Evolutionary conservation across 2,329 filamentous ascomycete species (phyloP).

Genomic region (Tetracladium maxilliforme): DNA sequence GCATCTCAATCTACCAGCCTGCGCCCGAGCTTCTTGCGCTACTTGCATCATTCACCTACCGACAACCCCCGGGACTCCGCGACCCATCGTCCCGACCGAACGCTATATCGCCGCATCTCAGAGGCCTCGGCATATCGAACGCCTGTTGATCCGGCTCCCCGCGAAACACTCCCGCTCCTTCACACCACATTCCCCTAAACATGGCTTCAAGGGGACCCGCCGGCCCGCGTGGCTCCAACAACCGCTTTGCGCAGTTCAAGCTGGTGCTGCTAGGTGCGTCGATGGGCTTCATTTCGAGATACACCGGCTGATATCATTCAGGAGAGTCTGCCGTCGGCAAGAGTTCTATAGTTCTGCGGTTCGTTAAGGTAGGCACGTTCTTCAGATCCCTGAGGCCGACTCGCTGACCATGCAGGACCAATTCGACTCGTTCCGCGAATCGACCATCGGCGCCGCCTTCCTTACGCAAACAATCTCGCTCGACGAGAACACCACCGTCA

Average conservation of each 20-base stretch:
- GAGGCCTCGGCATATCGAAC: too few relatives aligned
- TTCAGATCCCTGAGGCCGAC: conserved; percentile 1
- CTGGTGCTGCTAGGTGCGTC: conserved; percentile 81
- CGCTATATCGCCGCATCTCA: too few relatives aligned
- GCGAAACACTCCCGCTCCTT: too few relatives aligned
- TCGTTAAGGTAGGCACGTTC: conserved; percentile 68
- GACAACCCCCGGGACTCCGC: too few relatives aligned
- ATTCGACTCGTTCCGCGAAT: conserved; percentile 96
- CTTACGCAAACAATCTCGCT: conserved; percentile 97
- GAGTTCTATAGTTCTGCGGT: conserved; percentile 95
- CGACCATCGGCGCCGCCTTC: conserved; percentile 95
- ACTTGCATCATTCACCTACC: too few relatives aligned
- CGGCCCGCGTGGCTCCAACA: conserved; percentile 49
- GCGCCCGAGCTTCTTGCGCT: too few relatives aligned
- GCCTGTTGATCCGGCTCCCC: too few relatives aligned
- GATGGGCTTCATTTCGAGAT: conserved; percentile 1
- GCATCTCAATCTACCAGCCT: too few relatives aligned
- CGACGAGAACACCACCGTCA: conserved; percentile 95
- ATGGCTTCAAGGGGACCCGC: conserved; percentile 76
- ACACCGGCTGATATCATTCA: conserved; percentile 30
- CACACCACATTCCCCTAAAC: conserved; percentile 14
- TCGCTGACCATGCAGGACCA: conserved; percentile 54
- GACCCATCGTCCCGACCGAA: too few relatives aligned
- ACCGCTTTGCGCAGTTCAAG: conserved; percentile 98
- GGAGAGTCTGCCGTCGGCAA: conserved; percentile 99